Base-by-base conservation (phyloP, 2,329 filamentous ascomycete genomes). In the Diaporthe sp. region DNA sequence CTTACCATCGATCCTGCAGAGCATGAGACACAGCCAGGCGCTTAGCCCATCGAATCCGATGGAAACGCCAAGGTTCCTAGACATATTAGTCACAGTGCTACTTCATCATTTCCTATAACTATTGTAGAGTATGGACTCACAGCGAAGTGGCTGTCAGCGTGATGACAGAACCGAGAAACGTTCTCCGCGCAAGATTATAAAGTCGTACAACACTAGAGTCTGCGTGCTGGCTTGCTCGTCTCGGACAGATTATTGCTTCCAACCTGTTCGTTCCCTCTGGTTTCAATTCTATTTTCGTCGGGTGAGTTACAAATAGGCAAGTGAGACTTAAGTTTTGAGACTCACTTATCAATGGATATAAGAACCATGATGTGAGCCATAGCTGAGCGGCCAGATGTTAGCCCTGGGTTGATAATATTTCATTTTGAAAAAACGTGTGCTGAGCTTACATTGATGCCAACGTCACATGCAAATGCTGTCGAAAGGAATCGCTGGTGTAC, bases 21-120 rank as follows among this genome's bases (percentile, higher is more conserved):
- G 60, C 60, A 64, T 64, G 19, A 64, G 60, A 42, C 60, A 64
- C 19, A 64, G 40, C 60, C 60, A 64, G 2, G 60, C 60, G 25
- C 40, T 45, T 13, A 47, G 38, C 15, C 60, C 60, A 33, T 64
- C 28, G 40, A 47, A 47, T 10, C 38, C 60, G 28, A 64, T 30
- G 47, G 60, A 64, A 13, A 47, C 25, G 6, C 60, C 40, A 7
- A 64, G 60, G 60, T 64, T 64, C 28, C 60, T 64, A 19, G 40
- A 13, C 9, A 33, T 33, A 6, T 64, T 33, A 64, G 25, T 6
- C 12, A 45, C n/a, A 22, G 25, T 22, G 12, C 28, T n/a, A 33
- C 5, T 47, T 47, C 7, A n/a, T 28, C 4, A 3, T 8, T 64
- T 19, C 28, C 4, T n/a, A n/a, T 33, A 4, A 45, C 8, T n/a